Evolutionary conservation across 2,329 filamentous ascomycete species (phyloP), one percentile per base, ranked within the genome.

Genomic region (Fusarium newnesense): DNA sequence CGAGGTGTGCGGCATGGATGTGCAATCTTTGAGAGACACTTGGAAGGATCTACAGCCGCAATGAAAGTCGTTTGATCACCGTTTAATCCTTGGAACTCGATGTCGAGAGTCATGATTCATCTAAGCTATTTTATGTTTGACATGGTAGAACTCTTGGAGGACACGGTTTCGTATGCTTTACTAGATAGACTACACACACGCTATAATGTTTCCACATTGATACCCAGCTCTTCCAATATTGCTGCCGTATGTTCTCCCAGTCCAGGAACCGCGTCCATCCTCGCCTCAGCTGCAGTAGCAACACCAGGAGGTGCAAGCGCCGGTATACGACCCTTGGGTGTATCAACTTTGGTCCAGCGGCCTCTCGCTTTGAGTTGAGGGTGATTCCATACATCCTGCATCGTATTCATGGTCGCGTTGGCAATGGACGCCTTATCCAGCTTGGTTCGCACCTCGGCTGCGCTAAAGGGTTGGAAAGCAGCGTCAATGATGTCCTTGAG

Each of bases 361-460:
- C 80, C 78, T n/a, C 88, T 79, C 3, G 87, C 87, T 46, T 80
- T 76, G 0, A 89, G 80, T 67, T 89, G 88, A 4, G 84, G 84
- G 68, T 90, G 88, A 1, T 84, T 77, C 87, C 87, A 89, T 1
- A 89, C 81, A 7, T 82, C 86, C 16, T 85, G 80, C 86, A 90
- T 88, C 49, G 87, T 84, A 61, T 88, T 89, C 28, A 89, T 82
- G 40, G 83, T 87, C 7, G 87, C 87, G 71, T 89, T 89, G 1
- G 88, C 88, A 50, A 89, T 88, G 0, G 83, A 81, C 0, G 85
- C 86, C 5, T 76, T 76, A 56, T 89, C 86, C 26, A 89, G 79
- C 32, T 79, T 81, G 19, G 74, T 71, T 10, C 86, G 75, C 0
- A 85, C 83, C 60, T 86, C 80, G 5, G 83, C 80, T 0, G 84